Base-by-base conservation (phyloP, 805 yeast species). In the Kluyveromyces aestuarii region DNA sequence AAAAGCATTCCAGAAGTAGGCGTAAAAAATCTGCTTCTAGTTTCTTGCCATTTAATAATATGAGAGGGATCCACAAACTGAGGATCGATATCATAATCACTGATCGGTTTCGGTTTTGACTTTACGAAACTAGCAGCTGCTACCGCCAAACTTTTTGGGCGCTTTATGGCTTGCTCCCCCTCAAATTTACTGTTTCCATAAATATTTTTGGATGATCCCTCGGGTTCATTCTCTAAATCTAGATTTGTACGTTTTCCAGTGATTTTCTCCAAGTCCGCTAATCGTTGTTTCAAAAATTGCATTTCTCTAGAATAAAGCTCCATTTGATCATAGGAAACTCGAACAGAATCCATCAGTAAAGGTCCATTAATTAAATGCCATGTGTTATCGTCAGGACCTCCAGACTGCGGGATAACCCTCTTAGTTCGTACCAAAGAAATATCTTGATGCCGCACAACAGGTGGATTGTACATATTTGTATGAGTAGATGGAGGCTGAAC, bases 301-400 rank as follows among this genome's bases (percentile, higher is more conserved):
- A 62, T 55, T 48, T 64, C 67, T 41, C 56, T 60, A 41, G 51
- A 41, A 10, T 61, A 39, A 1, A 58, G 50, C n/a, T 58, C 64
- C 17, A 55, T 58, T 41, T 56, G 57, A 7, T 58, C 50, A 46
- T 59, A 59, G 16, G 61, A 56, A 2, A 57, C 51, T 1, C 56
- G 52, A 40, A 55, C 48, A 36, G 55, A 54, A 44, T 62, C 64
- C 40, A 61, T 56, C 13, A 62, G 60, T 3, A 63, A 64, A 10
- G 67, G 67, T 2, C 65, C 65, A 49, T 61, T 62, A 17, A 61
- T 59, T 62, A 61, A 62, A 46, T 62, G 57, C 47, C 58, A 53
- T 37, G 10, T 37, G 14, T 37, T 37, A 10, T 19, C 40, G 10
- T 37, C 40, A 10, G 21, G 27, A 6, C 33, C 27, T 5, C 33